phyloP scores from a whole-genome alignment of 2,329 filamentous ascomycete species.

The Fusarium luffae region DNA sequence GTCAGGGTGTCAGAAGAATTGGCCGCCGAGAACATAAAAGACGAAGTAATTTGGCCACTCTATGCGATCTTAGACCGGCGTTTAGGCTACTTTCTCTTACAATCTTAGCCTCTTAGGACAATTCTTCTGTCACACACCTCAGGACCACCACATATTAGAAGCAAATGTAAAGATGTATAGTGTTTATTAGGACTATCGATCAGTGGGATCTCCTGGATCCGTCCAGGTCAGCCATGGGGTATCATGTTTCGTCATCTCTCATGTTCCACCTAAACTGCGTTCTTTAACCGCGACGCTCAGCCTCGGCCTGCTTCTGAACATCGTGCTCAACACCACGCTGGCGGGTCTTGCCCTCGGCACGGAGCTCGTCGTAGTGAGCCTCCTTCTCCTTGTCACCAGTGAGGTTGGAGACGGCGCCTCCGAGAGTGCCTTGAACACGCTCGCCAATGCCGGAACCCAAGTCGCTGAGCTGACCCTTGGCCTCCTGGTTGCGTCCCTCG shows the following conservation, averaged over 20 bases:
- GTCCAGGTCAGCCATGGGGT: constrained; percentile 30
- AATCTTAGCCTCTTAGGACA: not conserved
- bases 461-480: constrained; percentile 83
- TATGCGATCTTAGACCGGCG: not conserved
- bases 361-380: constrained; percentile 72
- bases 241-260: constrained; percentile 35
- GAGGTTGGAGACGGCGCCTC: constrained; percentile 75
- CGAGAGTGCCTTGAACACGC: constrained; percentile 77
- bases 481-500: constrained; percentile 83
- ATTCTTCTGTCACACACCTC: not conserved
- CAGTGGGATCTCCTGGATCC: constrained; percentile 10
- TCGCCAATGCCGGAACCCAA: constrained; percentile 72
- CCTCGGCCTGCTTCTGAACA: constrained; percentile 76
- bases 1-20: not conserved
- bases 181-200: constrained; percentile 26
- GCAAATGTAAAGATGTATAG: not conserved
- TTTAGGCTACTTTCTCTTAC: not conserved
- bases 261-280: constrained; percentile 1
- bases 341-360: constrained; percentile 84
- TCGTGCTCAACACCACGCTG: constrained; percentile 87
- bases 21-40: not conserved
- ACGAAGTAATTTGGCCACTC: not conserved
- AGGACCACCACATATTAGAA: not conserved
- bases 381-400: constrained; percentile 76
- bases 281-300: constrained; percentile 45